Evolutionary conservation across 257 asterid genomes (phyloP), one percentile per base, ranked within the genome.

Genomic region (Scutellaria minor): DNA sequence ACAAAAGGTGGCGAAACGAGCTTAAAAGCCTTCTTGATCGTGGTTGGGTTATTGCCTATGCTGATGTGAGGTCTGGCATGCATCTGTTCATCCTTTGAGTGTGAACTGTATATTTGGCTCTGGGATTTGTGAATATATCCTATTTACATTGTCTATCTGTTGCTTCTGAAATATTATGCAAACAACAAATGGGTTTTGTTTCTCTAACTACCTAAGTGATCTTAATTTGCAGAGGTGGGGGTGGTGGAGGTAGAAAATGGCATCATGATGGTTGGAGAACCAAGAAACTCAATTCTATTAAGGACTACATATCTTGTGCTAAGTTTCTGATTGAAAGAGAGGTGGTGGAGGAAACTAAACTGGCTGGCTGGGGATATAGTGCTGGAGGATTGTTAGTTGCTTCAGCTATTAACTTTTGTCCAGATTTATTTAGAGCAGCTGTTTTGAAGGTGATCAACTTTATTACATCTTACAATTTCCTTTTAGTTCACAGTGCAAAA

Each of bases 291-390:
- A 90, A 88, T 82, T 90, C 96, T 24, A 73, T 95, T 31, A 75
- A 82, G 48, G 98, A 92, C 80, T 95, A 85, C 72, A 66, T 91
- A 70, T 83, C 89, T 13, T 92, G 99, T 85, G 99, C 96, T 13
- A 88, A 87, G 75, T 95, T 88, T 85, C 84, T 95, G 50, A 69
- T 88, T 46, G 96, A 87, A 77, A 85, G 74, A 77, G 82, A 75
- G 75, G 75, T 95, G 35, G 97, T 92, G 69, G 85, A 85, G 80
- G 96, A 83, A 60, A 82, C 81, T 74, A 92, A 86, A 85, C 88
- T 95, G 72, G 96, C 96, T 75, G 99, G 95, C 67, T 87, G 98
- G 97, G 99, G 99, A 80, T 88, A 89, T 80, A 95, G 99, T 83
- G 98, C 98, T 64, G 98, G 99, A 70, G 98, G 99, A 56, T 80